Evolutionary conservation across 495 filamentous ascomycete species (phyloP).

Genomic region (Acidomyces sp.): DNA sequence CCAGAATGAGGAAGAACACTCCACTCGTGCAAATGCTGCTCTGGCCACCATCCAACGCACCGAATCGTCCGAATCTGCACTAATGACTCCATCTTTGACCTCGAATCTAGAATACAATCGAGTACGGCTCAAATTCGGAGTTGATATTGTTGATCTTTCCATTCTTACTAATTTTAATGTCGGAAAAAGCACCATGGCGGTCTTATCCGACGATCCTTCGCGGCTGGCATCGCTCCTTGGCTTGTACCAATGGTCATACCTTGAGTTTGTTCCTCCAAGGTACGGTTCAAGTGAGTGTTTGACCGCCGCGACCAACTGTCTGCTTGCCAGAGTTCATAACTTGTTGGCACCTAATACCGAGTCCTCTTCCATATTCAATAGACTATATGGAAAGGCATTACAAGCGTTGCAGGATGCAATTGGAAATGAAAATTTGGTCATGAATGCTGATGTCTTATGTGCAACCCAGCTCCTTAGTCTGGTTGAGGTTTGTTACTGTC

Average conservation of each 20-base stretch:
- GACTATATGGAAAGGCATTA: slow-evolving; percentile 21
- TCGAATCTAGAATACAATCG: slow-evolving; percentile 8
- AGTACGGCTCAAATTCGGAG: slow-evolving; percentile 8
- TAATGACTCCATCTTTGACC: neutral
- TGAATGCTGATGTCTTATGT: slow-evolving; percentile 22
- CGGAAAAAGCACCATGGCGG: slow-evolving; percentile 13
- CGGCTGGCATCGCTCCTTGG: slow-evolving; percentile 7
- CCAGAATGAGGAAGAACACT: neutral
- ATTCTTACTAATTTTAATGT: slow-evolving; percentile 17
- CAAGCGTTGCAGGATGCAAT: slow-evolving; percentile 22
- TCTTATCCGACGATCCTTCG: slow-evolving; percentile 9
- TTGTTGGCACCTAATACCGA: slow-evolving; percentile 4
- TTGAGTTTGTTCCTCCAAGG: slow-evolving; percentile 9
- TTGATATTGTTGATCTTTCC: slow-evolving; percentile 13
- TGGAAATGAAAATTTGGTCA: slow-evolving; percentile 3
- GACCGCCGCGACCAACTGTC: slow-evolving; percentile 13
- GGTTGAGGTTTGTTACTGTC: slow-evolving; percentile 10
- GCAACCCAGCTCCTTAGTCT: slow-evolving; percentile 22
- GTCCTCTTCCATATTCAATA: neutral
- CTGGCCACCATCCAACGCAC: too few relatives aligned
- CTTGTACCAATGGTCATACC: slow-evolving; percentile 10
- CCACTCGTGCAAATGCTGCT: neutral
- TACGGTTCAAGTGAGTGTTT: slow-evolving; percentile 13
- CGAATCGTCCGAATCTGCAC: too few relatives aligned
- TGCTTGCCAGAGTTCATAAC: slow-evolving; percentile 11